phyloP scores from a whole-genome alignment of 164 flowering plant genomes.

The Cinnamomum chago region DNA sequence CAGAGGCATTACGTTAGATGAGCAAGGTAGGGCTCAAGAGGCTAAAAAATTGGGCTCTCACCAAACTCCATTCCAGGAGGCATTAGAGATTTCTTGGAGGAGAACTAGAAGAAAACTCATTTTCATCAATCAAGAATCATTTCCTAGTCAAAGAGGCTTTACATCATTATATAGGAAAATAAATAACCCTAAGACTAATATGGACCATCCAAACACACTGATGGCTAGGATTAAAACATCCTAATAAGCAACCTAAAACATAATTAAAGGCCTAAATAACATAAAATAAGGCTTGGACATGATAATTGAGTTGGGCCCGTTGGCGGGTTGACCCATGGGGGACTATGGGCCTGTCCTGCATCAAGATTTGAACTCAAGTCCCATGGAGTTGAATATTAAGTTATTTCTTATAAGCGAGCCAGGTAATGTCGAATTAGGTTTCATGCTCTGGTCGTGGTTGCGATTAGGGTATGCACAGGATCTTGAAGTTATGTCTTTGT shows the following conservation, averaged over 20 bases:
- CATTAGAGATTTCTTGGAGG: no score
- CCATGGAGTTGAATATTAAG: not conserved
- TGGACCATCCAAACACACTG: not conserved
- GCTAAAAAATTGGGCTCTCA: no score
- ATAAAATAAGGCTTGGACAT: not conserved
- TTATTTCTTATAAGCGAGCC: not conserved
- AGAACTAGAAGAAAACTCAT: no score
- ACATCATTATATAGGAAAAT: no score
- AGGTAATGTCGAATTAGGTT: not conserved
- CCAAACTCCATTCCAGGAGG: no score
- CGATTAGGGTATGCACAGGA: not conserved
- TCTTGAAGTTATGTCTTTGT: not conserved
- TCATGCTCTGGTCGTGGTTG: not conserved
- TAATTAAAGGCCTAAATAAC: not conserved
- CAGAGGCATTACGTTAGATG: no score
- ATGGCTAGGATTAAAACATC: not conserved
- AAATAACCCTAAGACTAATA: no score
- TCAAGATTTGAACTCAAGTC: not conserved
- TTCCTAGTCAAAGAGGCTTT: no score
- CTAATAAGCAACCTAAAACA: not conserved
- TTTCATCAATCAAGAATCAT: no score
- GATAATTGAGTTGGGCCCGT: not conserved
- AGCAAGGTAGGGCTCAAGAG: no score
- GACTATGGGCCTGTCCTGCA: no score
- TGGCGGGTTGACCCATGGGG: no score